phyloP scores from a whole-genome alignment of 768 basidiomycete genomes.

The Floccularia luteovirens region DNA sequence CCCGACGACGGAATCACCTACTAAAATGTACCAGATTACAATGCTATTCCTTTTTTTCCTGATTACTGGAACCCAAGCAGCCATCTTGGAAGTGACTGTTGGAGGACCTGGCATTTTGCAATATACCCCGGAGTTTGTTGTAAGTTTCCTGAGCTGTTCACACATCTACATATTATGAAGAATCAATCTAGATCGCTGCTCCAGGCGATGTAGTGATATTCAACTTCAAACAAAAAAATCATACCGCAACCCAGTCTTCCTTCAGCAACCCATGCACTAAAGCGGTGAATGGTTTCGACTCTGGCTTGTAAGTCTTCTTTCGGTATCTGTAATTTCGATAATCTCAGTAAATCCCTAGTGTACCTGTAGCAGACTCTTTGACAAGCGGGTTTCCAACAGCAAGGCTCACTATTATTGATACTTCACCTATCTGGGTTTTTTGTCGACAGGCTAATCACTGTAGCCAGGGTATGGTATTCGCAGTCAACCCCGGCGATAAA shows the following conservation, averaged over 20 bases:
- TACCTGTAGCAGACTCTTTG: slow-evolving; percentile 35
- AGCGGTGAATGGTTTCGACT: slow-evolving; percentile 40
- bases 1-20: slow-evolving; percentile 5
- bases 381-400: slow-evolving; percentile 38
- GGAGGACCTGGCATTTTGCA: slow-evolving; percentile 34
- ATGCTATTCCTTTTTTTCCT: slow-evolving; percentile 10
- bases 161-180: neutral
- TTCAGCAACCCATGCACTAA: slow-evolving; percentile 40
- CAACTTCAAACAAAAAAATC: slow-evolving; percentile 49
- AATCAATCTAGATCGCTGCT: slow-evolving; percentile 29
- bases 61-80: slow-evolving; percentile 25
- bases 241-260: slow-evolving; percentile 50
- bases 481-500: slow-evolving; percentile 50
- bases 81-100: slow-evolving; percentile 34
- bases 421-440: slow-evolving; percentile 49
- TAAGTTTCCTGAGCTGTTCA: slow-evolving; percentile 14
- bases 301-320: slow-evolving; percentile 43
- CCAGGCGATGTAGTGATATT: slow-evolving; percentile 42
- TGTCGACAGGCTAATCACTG: slow-evolving; percentile 53
- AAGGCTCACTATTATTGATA: slow-evolving; percentile 29
- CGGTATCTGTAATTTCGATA: neutral
- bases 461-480: slow-evolving; percentile 55
- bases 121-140: slow-evolving; percentile 32
- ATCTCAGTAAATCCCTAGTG: slow-evolving; percentile 17
- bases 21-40: neutral